Percentiles rank a stretch among this genome's conserved stretches.
phyloP scores from a whole-genome alignment of 331 rosid species.

The Ulmus americana region DNA sequence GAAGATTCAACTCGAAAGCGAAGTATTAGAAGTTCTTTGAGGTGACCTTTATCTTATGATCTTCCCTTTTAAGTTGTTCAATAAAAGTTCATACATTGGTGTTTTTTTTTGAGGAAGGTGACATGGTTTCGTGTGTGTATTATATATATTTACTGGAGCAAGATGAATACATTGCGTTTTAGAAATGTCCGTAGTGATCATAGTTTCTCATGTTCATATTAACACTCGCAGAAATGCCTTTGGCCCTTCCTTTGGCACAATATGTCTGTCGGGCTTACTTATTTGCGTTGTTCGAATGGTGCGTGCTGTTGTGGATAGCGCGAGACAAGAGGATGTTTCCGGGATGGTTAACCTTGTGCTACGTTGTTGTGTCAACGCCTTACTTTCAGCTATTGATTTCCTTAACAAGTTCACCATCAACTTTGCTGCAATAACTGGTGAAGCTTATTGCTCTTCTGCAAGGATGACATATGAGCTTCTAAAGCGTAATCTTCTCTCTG shows the following conservation, averaged over 20 bases:
- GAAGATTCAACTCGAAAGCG: slow-evolving; percentile 41
- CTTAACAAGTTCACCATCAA: slow-evolving; percentile 86
- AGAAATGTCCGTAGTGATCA: slow-evolving; percentile 21
- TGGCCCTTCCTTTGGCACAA: slow-evolving; percentile 81
- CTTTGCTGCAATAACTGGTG: slow-evolving; percentile 94
- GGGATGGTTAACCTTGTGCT: slow-evolving; percentile 61
- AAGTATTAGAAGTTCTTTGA: slow-evolving; percentile 60
- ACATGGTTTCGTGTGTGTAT: background rate
- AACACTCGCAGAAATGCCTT: slow-evolving; percentile 69
- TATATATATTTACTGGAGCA: background rate
- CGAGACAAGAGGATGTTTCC: slow-evolving; percentile 53
- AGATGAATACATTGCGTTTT: slow-evolving; percentile 21
- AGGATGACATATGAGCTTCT: slow-evolving; percentile 91
- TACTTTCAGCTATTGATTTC: slow-evolving; percentile 63
- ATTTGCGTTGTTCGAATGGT: slow-evolving; percentile 61
- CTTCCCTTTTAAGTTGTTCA: background rate
- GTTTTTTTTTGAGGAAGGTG: background rate
- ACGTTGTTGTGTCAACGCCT: slow-evolving; percentile 74
- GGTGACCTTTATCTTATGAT: slow-evolving; percentile 35
- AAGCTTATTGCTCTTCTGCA: slow-evolving; percentile 84
- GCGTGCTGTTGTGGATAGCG: slow-evolving; percentile 73
- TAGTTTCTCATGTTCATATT: slow-evolving; percentile 12
- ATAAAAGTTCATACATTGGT: background rate
- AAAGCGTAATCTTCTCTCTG: slow-evolving; percentile 84
- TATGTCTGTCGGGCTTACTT: slow-evolving; percentile 81